A percentile compares a stretch with the other conserved stretches of the same genome.
phyloP scores from a whole-genome alignment of 768 basidiomycete genomes.

The Lactarius akahatsu region DNA sequence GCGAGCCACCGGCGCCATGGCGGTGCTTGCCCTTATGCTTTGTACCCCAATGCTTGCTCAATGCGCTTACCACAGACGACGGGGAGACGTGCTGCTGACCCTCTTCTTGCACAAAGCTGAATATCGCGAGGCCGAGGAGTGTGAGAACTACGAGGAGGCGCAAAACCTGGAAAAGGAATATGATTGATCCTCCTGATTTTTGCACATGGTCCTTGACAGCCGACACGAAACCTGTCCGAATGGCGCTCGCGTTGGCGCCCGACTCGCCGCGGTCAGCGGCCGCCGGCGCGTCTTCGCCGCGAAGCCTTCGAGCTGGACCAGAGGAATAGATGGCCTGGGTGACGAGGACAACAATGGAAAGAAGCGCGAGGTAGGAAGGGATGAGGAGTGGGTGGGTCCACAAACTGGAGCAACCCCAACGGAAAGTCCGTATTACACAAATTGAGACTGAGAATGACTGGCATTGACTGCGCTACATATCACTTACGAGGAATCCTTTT shows the following conservation, averaged over 20 bases:
- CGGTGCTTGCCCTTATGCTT: constrained; percentile 32
- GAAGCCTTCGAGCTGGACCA: neutral
- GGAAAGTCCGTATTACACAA: neutral
- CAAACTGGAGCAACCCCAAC: neutral
- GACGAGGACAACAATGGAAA: constrained; percentile 18
- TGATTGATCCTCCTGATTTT: constrained; percentile 46
- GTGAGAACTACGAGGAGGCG: constrained; percentile 47
- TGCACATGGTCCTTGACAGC: constrained; percentile 37
- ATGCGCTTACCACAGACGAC: constrained; percentile 5
- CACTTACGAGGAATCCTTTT: constrained; percentile 12
- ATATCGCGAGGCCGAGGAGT: constrained; percentile 52
- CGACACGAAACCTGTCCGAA: constrained; percentile 18
- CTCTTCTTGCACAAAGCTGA: constrained; percentile 41
- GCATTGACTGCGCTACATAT: too few species aligned
- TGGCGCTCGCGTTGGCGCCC: neutral
- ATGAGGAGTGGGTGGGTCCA: constrained; percentile 24
- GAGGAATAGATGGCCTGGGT: constrained; percentile 1
- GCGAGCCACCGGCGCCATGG: neutral
- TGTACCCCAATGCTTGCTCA: constrained; percentile 34
- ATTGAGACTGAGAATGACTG: neutral
- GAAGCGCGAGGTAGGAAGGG: constrained; percentile 19
- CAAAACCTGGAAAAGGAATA: constrained; percentile 48
- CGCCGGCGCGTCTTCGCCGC: neutral
- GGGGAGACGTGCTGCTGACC: constrained; percentile 13
- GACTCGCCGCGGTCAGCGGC: neutral